Evolutionary conservation across 1,139 yeast genomes (phyloP).

Genomic region (Suhomyces panamericanus): DNA sequence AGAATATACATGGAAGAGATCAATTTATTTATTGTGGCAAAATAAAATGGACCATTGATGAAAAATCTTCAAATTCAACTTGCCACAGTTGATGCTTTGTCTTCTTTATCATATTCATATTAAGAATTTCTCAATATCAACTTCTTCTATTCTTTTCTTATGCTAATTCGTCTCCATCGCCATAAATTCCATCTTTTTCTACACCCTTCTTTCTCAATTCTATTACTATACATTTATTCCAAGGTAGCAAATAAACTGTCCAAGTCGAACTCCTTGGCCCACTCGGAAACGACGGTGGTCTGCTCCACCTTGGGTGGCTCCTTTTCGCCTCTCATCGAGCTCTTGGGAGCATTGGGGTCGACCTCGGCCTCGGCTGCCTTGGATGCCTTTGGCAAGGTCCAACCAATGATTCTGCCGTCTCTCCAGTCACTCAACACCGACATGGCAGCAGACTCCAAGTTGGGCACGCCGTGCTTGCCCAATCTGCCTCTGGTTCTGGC

Average conservation of each 20-base stretch:
- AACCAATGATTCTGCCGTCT: conserved; percentile 90
- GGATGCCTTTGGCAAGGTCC: conserved; percentile 81
- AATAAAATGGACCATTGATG: too few relatives aligned
- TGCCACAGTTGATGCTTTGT: too few relatives aligned
- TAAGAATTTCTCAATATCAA: too few relatives aligned
- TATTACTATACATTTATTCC: conserved; percentile 5
- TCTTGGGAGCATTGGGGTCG: conserved; percentile 38
- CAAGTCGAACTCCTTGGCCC: conserved; percentile 94
- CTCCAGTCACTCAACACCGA: conserved; percentile 93
- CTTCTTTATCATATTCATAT: too few relatives aligned
- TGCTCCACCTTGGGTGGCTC: conserved; percentile 62
- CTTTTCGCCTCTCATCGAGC: conserved; percentile 46
- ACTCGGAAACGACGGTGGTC: conserved; percentile 78
- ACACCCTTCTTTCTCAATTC: background rate
- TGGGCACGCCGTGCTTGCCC: conserved; percentile 92
- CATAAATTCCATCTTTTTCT: too few relatives aligned
- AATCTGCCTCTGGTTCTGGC: conserved; percentile 92
- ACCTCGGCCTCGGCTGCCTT: conserved; percentile 31
- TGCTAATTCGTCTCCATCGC: too few relatives aligned
- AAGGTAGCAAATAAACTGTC: conserved; percentile 62
- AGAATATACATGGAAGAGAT: too few relatives aligned
- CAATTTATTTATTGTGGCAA: too few relatives aligned
- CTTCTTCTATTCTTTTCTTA: too few relatives aligned
- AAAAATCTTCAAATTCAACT: too few relatives aligned
- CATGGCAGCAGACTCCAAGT: conserved; percentile 79